A percentile compares a stretch with the other conserved stretches of the same genome.
Evolutionary conservation across 495 filamentous ascomycete genomes (phyloP).

Genomic region (Evernia prunastri): DNA sequence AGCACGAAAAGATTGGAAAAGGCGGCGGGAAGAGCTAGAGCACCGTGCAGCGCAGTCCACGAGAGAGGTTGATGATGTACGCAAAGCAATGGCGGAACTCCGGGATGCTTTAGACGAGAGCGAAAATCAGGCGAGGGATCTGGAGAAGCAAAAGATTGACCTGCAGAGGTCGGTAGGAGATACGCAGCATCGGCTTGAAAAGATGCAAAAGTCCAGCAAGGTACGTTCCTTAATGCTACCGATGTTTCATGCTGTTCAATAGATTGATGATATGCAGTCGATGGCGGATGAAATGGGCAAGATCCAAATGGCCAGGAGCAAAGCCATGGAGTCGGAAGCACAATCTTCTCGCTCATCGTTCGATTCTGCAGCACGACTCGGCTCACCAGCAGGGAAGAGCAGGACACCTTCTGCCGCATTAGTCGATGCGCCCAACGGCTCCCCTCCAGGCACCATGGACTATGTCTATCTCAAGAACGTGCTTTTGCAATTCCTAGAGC

Average conservation of each 20-base stretch:
- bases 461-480: slow-evolving; percentile 93
- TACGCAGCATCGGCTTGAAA: slow-evolving; percentile 66
- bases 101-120: slow-evolving; percentile 77
- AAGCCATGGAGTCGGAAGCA: slow-evolving; percentile 37
- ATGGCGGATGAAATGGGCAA: slow-evolving; percentile 44
- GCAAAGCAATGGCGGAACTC: slow-evolving; percentile 69
- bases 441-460: slow-evolving; percentile 46
- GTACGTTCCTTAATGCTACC: slow-evolving; percentile 18
- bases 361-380: slow-evolving; percentile 50
- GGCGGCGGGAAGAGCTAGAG: slow-evolving; percentile 68
- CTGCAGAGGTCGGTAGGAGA: slow-evolving; percentile 72
- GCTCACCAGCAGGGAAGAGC: slow-evolving; percentile 36
- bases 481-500: slow-evolving; percentile 87
- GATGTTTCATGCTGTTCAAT: not conserved
- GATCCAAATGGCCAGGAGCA: slow-evolving; percentile 33
- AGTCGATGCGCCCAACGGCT: slow-evolving; percentile 37
- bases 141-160: slow-evolving; percentile 74
- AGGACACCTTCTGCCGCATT: slow-evolving; percentile 38
- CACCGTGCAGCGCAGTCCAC: slow-evolving; percentile 56
- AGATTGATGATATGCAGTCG: slow-evolving; percentile 28
- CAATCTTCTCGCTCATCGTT: slow-evolving; percentile 59
- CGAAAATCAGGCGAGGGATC: slow-evolving; percentile 72
- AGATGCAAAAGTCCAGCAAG: slow-evolving; percentile 66
- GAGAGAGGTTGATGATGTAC: slow-evolving; percentile 66
- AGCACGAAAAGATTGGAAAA: slow-evolving; percentile 65